Percentiles rank a stretch among this genome's conserved stretches.
phyloP scores from a whole-genome alignment of 2,329 filamentous ascomycete species.

The Scytalidium sp. region DNA sequence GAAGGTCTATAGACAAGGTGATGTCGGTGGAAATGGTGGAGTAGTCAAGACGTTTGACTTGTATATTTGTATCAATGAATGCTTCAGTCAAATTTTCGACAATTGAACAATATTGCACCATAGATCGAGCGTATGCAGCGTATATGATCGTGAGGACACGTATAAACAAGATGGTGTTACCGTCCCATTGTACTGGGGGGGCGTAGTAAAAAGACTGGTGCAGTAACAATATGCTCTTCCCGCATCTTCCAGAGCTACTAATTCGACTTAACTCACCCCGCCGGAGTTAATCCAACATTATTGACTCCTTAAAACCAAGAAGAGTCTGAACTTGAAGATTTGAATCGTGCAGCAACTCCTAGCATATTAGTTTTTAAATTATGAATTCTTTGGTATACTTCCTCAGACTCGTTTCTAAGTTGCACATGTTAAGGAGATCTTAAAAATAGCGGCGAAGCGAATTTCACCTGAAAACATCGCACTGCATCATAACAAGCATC shows the following conservation, averaged over 20 bases:
- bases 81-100: conserved; percentile 3
- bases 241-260: background rate
- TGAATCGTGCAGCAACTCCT: too few species aligned
- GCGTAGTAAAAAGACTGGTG: background rate
- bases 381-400: background rate
- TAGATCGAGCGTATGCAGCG: background rate
- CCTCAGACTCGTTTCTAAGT: background rate
- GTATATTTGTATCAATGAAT: conserved; percentile 27
- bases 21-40: conserved; percentile 1
- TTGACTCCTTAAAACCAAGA: too few species aligned
- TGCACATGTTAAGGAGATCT: background rate
- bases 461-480: background rate
- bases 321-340: too few species aligned
- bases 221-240: background rate
- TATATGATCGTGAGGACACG: background rate
- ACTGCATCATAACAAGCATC: background rate
- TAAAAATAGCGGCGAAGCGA: background rate
- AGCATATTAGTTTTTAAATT: background rate
- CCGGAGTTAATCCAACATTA: background rate
- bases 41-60: conserved; percentile 11
- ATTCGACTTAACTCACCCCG: background rate
- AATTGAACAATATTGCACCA: background rate
- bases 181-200: too few species aligned
- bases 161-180: background rate
- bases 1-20: conserved; percentile 5